These are phyloP conservation scores for Bipolaris cookei DNA, from an alignment of 2,329 filamentous ascomycete species.

Conservation along the genomic window DNA sequence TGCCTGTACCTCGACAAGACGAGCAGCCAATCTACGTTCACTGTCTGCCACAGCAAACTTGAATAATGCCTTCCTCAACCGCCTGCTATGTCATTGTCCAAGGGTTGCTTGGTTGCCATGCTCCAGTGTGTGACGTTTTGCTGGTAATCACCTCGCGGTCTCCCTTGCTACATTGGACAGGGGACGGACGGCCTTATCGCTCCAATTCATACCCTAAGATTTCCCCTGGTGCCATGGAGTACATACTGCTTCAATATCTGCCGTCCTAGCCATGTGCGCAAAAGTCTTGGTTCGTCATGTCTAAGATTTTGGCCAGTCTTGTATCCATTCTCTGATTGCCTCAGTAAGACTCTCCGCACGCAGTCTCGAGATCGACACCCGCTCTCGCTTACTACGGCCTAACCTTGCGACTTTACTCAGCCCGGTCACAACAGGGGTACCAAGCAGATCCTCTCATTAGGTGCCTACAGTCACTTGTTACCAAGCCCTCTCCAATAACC, in stretches of 20 bases:
- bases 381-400: constrained; percentile 8
- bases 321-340: background rate
- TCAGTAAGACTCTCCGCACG: constrained; percentile 5
- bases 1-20: background rate
- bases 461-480: background rate
- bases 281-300: background rate
- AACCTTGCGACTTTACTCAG: constrained; percentile 7
- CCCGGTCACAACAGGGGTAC: constrained; percentile 16
- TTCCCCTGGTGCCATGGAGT: background rate
- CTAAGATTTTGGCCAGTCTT: background rate
- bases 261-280: background rate
- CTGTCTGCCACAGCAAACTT: background rate
- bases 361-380: constrained; percentile 4
- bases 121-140: background rate
- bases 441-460: constrained; percentile 1
- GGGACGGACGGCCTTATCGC: background rate
- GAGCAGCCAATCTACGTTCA: background rate
- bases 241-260: background rate
- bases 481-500: constrained; percentile 10
- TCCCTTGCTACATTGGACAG: constrained; percentile 9
- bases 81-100: background rate
- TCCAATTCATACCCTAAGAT: background rate
- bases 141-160: constrained; percentile 2
- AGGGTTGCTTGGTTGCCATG: background rate
- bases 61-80: background rate